phyloP scores from a whole-genome alignment of 164 flowering plant genomes.

The Umbellularia californica region DNA sequence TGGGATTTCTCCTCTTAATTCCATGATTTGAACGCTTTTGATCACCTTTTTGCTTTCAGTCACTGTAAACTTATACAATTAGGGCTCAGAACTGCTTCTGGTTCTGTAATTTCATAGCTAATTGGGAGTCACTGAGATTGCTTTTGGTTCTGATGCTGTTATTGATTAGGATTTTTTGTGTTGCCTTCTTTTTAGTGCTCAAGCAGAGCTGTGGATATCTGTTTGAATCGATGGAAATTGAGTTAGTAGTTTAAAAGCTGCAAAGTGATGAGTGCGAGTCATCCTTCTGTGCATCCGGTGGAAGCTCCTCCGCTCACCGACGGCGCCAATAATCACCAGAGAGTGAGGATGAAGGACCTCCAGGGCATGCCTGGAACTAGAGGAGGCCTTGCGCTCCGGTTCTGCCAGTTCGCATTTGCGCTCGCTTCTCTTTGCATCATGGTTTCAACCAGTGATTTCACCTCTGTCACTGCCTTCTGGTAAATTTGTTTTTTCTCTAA shows the following conservation, averaged over 20 bases:
- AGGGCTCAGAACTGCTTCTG: background rate
- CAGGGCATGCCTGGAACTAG: constrained; percentile 89
- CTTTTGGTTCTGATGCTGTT: background rate
- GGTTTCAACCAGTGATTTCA: constrained; percentile 76
- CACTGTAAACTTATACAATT: background rate
- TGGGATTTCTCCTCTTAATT: no score
- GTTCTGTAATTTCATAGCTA: background rate
- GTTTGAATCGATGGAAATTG: background rate
- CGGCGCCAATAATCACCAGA: constrained; percentile 25
- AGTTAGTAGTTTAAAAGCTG: background rate
- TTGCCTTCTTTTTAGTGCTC: background rate
- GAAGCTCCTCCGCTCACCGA: constrained; percentile 61
- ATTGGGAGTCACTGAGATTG: background rate
- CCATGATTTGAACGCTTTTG: background rate
- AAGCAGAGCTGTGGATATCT: no score
- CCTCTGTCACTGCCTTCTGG: constrained; percentile 86
- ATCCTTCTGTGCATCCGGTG: constrained; percentile 75
- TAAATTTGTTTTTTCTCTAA: constrained; percentile 10
- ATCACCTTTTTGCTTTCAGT: background rate
- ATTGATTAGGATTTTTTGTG: background rate
- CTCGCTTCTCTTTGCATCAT: constrained; percentile 53
- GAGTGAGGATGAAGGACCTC: constrained; percentile 75
- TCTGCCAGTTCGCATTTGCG: constrained; percentile 60
- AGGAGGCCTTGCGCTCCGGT: constrained; percentile 59
- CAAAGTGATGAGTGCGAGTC: constrained; percentile 62